Conservation (phyloP, 2,329 filamentous ascomycete genomes). For the Fusarium hostae region DNA sequence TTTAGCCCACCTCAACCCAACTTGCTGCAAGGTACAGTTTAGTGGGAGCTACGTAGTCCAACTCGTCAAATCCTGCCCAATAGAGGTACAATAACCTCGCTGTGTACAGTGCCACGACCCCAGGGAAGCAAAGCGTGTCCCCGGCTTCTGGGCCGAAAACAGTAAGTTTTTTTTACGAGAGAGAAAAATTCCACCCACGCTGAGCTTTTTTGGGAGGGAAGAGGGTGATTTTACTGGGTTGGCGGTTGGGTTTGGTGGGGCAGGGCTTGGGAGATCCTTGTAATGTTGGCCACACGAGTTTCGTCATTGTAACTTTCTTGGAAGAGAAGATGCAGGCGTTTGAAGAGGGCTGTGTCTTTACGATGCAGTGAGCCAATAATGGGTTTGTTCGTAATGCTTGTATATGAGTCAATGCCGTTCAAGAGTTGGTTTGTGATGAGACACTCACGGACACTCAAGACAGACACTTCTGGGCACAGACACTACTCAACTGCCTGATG, state of each 20-base stretch:
- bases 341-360: background rate
- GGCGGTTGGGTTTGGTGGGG: slow-evolving; percentile 27
- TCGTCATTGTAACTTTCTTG: slow-evolving; percentile 38
- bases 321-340: background rate
- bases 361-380: background rate
- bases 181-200: slow-evolving; percentile 26
- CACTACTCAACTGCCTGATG: background rate
- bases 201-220: slow-evolving; percentile 22
- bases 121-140: background rate
- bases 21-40: background rate
- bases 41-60: slow-evolving; percentile 7
- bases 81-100: slow-evolving; percentile 10
- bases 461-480: background rate
- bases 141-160: slow-evolving; percentile 12
- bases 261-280: slow-evolving; percentile 37
- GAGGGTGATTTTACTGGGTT: slow-evolving; percentile 8
- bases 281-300: slow-evolving; percentile 34
- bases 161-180: slow-evolving; percentile 19
- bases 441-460: background rate
- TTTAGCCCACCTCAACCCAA: background rate
- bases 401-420: background rate
- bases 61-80: background rate
- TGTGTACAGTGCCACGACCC: slow-evolving; percentile 4
- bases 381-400: background rate
- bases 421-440: background rate